Evolutionary conservation across 2,329 filamentous ascomycete genomes (phyloP).

Genomic region (Magnaporthiopsis incrustans): DNA sequence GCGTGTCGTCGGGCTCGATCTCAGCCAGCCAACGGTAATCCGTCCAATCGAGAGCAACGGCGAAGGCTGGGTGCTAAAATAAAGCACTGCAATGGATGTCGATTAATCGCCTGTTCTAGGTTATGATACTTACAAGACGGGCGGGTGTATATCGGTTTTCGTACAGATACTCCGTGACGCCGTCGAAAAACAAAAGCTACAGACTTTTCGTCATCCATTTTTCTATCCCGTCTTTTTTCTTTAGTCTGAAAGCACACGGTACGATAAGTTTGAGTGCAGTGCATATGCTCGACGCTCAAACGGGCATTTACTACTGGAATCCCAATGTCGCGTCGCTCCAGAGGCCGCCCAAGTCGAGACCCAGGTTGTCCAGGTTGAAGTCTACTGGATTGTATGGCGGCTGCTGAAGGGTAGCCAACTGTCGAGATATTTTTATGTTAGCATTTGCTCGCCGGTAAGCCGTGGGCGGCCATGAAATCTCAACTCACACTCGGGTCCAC

Average conservation of each 20-base stretch:
- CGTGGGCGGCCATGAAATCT: not conserved
- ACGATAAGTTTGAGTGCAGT: not conserved
- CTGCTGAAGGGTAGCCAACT: conserved; percentile 6
- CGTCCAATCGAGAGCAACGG: not conserved
- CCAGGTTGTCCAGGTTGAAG: conserved; percentile 14
- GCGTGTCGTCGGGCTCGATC: not conserved
- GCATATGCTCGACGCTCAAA: not conserved
- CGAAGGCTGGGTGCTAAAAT: not conserved
- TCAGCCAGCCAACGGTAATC: not conserved
- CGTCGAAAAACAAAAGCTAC: no score
- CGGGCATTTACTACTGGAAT: conserved; percentile 7
- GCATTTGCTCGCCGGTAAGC: not conserved
- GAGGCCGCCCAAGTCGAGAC: conserved; percentile 17
- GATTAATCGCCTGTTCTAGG: conserved; percentile 4
- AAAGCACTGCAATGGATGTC: not conserved
- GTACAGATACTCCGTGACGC: not conserved
- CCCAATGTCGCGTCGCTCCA: conserved; percentile 19
- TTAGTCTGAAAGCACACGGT: no score
- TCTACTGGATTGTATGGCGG: conserved; percentile 12
- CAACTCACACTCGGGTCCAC: conserved; percentile 14
- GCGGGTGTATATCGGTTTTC: not conserved
- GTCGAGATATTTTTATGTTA: not conserved
- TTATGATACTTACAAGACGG: not conserved
- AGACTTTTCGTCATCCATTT: no score
- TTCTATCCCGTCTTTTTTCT: no score